These are phyloP conservation scores for Penicillium alfredii DNA, from an alignment of 495 filamentous ascomycete species.

Conservation along the genomic window DNA sequence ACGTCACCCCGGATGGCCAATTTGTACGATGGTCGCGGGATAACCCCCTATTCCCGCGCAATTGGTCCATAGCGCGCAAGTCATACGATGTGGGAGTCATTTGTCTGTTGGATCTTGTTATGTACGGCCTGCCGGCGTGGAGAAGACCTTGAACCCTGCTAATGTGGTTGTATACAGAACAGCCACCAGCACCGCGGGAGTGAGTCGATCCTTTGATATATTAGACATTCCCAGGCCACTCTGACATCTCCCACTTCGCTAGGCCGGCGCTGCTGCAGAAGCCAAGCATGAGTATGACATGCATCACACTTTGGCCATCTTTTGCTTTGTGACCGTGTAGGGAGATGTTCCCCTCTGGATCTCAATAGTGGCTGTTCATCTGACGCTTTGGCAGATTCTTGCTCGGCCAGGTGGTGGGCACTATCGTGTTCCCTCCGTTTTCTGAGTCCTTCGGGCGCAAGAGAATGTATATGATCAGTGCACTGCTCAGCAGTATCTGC, in stretches of 20 bases:
- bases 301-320: slow-evolving; percentile 25
- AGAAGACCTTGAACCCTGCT: no score
- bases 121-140: no score
- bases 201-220: slow-evolving; percentile 12
- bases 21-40: slow-evolving; percentile 34
- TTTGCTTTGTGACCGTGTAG: slow-evolving; percentile 37
- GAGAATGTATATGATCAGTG: slow-evolving; percentile 43
- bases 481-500: slow-evolving; percentile 34
- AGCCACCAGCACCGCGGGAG: slow-evolving; percentile 37
- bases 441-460: slow-evolving; percentile 49
- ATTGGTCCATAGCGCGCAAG: slow-evolving; percentile 34
- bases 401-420: slow-evolving; percentile 45
- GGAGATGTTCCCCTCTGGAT: neutral
- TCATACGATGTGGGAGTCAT: slow-evolving; percentile 31
- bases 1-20: slow-evolving; percentile 29
- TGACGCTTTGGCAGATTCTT: slow-evolving; percentile 31
- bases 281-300: slow-evolving; percentile 29
- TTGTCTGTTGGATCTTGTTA: slow-evolving; percentile 37
- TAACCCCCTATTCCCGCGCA: slow-evolving; percentile 36
- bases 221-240: neutral
- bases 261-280: slow-evolving; percentile 32
- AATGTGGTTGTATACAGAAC: slow-evolving; percentile 26
- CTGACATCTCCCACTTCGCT: neutral
- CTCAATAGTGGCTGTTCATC: neutral
- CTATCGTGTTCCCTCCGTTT: slow-evolving; percentile 46